A percentile compares a stretch with the other conserved stretches of the same genome.
phyloP scores from a whole-genome alignment of 2,329 filamentous ascomycete species.

The Trichoderma guizhouense region DNA sequence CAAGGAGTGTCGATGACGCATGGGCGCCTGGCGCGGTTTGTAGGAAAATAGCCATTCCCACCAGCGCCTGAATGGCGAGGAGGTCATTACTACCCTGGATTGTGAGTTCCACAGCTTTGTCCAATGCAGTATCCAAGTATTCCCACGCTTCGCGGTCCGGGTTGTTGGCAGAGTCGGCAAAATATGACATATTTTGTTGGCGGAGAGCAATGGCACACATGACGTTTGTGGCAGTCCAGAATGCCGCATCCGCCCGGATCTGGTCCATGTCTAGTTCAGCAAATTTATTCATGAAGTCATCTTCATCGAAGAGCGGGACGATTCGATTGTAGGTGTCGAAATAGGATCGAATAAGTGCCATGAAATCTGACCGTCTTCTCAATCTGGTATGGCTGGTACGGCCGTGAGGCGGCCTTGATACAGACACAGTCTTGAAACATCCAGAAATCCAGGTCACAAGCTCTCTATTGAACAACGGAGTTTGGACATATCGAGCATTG shows the following conservation, averaged over 20 bases:
- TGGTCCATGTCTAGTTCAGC: neutral
- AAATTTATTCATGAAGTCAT: neutral
- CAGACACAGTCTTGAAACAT: neutral
- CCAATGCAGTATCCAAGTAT: neutral
- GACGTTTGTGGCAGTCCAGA: constrained; percentile 5
- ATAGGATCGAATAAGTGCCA: neutral
- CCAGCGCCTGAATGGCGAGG: neutral
- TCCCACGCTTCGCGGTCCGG: neutral
- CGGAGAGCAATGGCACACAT: constrained; percentile 2
- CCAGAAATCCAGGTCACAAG: neutral
- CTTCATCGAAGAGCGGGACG: neutral
- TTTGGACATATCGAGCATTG: neutral
- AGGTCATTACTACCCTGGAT: neutral
- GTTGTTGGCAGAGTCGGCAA: neutral
- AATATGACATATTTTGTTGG: neutral
- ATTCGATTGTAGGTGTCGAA: neutral
- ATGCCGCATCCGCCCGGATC: neutral
- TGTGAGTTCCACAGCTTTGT: neutral
- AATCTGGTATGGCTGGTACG: neutral
- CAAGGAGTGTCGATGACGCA: neutral
- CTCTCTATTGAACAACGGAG: neutral
- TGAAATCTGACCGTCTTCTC: neutral
- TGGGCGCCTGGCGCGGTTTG: neutral
- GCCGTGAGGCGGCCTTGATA: neutral
- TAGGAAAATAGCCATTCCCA: constrained; percentile 4